These are phyloP conservation scores for Sordariomycetes sp. DNA, from an alignment of 2,329 filamentous ascomycete genomes.

Conservation along the genomic window DNA sequence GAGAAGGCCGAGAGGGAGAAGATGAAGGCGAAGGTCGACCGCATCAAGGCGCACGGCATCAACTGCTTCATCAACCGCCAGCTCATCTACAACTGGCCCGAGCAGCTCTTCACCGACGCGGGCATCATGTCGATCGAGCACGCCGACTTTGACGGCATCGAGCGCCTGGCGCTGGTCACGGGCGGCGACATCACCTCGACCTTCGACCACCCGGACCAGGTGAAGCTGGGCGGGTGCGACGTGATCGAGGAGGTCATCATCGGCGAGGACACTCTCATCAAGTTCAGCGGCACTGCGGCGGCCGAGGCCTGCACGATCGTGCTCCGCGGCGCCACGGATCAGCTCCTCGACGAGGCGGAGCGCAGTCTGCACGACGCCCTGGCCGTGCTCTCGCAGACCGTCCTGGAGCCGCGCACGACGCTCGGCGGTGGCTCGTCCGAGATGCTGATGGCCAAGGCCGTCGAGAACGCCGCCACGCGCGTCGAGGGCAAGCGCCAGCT, in stretches of 20 bases:
- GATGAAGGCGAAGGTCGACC: constrained; percentile 99
- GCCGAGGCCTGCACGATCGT: constrained; percentile 95
- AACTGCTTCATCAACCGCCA: constrained; percentile 99
- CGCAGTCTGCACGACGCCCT: constrained; percentile 92
- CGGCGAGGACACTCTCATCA: constrained; percentile 93
- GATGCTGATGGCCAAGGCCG: constrained; percentile 98
- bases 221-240: constrained; percentile 92
- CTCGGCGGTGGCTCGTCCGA: constrained; percentile 93
- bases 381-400: constrained; percentile 91
- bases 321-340: constrained; percentile 88
- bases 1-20: constrained; percentile 98
- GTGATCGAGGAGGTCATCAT: constrained; percentile 97
- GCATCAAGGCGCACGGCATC: constrained; percentile 97
- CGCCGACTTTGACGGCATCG: constrained; percentile 96
- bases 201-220: constrained; percentile 94
- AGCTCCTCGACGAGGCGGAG: constrained; percentile 94
- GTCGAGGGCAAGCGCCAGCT: constrained; percentile 95
- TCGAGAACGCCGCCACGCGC: constrained; percentile 85
- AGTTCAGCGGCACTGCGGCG: constrained; percentile 90
- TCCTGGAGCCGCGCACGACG: constrained; percentile 87
- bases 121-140: constrained; percentile 99
- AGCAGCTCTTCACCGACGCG: constrained; percentile 95
- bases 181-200: constrained; percentile 96
- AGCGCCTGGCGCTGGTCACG: constrained; percentile 87
- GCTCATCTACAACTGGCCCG: constrained; percentile 99